These are phyloP conservation scores for Xylaria bambusicola DNA, from an alignment of 495 filamentous ascomycete species.

Conservation along the genomic window DNA sequence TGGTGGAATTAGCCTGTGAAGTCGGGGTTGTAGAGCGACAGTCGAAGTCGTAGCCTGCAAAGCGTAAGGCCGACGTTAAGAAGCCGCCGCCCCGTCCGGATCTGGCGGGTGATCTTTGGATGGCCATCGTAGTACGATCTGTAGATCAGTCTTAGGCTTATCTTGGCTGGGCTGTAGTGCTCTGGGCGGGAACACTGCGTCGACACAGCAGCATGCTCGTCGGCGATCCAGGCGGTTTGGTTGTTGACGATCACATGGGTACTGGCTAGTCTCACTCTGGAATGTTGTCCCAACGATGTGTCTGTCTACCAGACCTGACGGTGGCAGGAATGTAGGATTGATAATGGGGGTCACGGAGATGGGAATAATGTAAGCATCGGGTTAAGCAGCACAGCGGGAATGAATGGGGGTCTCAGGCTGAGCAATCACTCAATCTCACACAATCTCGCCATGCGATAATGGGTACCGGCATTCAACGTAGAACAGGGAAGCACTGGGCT, in stretches of 20 bases:
- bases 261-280: background rate
- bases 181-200: background rate
- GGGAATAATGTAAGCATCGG: no score
- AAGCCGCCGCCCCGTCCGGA: conserved; percentile 8
- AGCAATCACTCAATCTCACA: no score
- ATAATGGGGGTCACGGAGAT: no score
- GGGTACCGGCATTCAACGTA: no score
- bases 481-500: no score
- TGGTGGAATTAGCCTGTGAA: background rate
- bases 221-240: no score
- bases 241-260: background rate
- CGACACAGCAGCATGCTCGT: background rate
- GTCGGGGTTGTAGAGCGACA: background rate
- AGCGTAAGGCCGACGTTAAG: conserved; percentile 8
- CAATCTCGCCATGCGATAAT: no score
- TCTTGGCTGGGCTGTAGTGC: background rate
- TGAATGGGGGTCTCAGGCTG: no score
- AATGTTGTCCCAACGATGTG: no score
- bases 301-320: no score
- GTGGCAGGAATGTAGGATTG: no score
- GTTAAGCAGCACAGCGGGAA: no score
- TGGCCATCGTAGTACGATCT: conserved; percentile 2
- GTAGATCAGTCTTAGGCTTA: background rate
- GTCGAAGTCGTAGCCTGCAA: conserved; percentile 9
- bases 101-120: conserved; percentile 1